phyloP scores from a whole-genome alignment of 106 monocot genomes.

The Allium sativum region DNA sequence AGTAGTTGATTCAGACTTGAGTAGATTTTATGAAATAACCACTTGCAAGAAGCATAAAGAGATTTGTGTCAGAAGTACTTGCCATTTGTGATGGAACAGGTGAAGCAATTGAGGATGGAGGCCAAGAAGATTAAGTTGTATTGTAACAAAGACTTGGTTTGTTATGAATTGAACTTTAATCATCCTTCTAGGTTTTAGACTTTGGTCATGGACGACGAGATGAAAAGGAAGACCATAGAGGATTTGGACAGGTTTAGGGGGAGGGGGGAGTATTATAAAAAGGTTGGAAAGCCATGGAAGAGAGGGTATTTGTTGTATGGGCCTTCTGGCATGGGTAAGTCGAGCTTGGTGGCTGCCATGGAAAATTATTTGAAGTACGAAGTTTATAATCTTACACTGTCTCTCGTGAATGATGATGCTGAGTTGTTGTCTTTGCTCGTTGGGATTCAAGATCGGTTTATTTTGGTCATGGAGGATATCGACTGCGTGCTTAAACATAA shows the following conservation, averaged over 20 bases:
- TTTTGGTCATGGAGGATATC: conserved; percentile 24
- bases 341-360: conserved; percentile 25
- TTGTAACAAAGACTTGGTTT: conserved; percentile 7
- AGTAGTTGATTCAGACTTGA: too few relatives aligned
- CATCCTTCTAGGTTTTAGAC: conserved; percentile 30
- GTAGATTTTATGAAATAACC: not conserved
- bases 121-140: conserved; percentile 5
- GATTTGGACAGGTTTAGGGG: conserved; percentile 19
- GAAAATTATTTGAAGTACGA: conserved; percentile 18
- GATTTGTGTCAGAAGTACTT: conserved; percentile 6
- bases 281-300: conserved; percentile 22
- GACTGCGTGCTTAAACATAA: conserved; percentile 9
- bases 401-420: not conserved
- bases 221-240: conserved; percentile 11
- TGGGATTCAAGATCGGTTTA: not conserved
- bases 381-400: conserved; percentile 16
- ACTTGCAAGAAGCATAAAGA: conserved; percentile 19
- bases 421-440: conserved; percentile 5
- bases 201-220: conserved; percentile 19
- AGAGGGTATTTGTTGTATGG: conserved; percentile 25
- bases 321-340: conserved; percentile 22
- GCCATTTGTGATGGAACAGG: conserved; percentile 8
- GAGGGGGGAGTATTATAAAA: conserved; percentile 17
- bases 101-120: conserved; percentile 4
- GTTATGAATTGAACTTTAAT: conserved; percentile 5